These are phyloP conservation scores for Agaricus blazei DNA, from an alignment of 768 basidiomycete genomes.

Conservation along the genomic window DNA sequence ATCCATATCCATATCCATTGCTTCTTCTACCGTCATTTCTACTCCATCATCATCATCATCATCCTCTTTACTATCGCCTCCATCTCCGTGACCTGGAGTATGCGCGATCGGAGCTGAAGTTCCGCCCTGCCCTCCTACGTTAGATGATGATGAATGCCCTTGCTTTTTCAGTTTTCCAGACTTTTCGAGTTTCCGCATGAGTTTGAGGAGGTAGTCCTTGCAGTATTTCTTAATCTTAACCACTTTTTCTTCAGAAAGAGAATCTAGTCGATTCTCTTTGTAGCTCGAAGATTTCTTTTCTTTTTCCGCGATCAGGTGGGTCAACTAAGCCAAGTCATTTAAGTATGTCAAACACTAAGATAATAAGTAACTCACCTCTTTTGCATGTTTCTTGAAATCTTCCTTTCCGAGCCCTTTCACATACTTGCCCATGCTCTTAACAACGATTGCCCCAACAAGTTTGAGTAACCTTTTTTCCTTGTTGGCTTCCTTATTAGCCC, in stretches of 20 bases:
- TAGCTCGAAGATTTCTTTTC: conserved; percentile 90
- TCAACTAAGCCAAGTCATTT: conserved; percentile 48
- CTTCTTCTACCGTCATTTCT: conserved; percentile 28
- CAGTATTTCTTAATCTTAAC: conserved; percentile 89
- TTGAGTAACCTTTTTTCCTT: conserved; percentile 83
- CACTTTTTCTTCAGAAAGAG: conserved; percentile 81
- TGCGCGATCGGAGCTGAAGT: conserved; percentile 36
- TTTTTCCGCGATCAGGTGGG: conserved; percentile 83
- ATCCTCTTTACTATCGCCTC: conserved; percentile 17
- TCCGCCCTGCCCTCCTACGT: conserved; percentile 14
- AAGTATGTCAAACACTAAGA: not conserved
- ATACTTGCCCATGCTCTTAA: conserved; percentile 91
- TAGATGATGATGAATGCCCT: conserved; percentile 21
- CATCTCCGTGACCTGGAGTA: conserved; percentile 37
- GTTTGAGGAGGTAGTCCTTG: conserved; percentile 85
- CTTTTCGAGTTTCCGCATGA: conserved; percentile 66
- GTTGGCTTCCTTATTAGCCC: conserved; percentile 73
- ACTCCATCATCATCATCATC: conserved; percentile 10
- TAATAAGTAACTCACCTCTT: conserved; percentile 58
- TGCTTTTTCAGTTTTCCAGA: conserved; percentile 26
- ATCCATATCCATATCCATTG: conserved; percentile 27
- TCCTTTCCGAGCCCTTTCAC: conserved; percentile 70
- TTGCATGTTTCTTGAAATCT: conserved; percentile 90
- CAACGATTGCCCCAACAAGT: conserved; percentile 85
- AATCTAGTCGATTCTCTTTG: conserved; percentile 64